A percentile compares a stretch with the other conserved stretches of the same genome.
phyloP scores from a whole-genome alignment of 2,329 filamentous ascomycete species.

The Thelonectria rubi region DNA sequence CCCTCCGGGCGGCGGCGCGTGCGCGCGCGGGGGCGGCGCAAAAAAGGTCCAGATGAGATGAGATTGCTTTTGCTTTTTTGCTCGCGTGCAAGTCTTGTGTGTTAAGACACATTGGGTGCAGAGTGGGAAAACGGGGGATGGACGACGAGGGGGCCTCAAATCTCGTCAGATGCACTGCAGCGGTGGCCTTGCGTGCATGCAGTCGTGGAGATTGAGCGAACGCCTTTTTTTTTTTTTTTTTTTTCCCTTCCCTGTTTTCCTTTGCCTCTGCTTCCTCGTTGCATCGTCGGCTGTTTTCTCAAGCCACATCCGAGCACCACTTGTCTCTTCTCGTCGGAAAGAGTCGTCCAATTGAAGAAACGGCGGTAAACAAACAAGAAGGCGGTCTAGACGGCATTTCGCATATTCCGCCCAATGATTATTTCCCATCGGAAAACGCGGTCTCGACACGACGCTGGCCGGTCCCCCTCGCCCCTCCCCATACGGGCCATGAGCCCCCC shows the following conservation, averaged over 20 bases:
- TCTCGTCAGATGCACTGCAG: slow-evolving; percentile 10
- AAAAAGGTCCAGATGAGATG: neutral
- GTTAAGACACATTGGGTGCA: slow-evolving; percentile 3
- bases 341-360: too few species aligned
- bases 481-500: neutral
- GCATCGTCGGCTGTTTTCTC: neutral
- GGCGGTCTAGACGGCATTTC: neutral
- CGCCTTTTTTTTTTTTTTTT: slow-evolving; percentile 9
- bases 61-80: slow-evolving; percentile 8
- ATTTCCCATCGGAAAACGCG: neutral
- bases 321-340: too few species aligned
- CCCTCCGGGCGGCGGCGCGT: neutral
- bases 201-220: slow-evolving; percentile 20
- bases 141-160: neutral
- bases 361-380: slow-evolving; percentile 13
- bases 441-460: neutral
- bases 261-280: neutral
- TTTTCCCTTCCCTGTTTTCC: neutral
- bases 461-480: neutral
- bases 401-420: neutral
- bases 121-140: neutral
- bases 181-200: slow-evolving; percentile 21
- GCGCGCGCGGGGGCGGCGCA: neutral
- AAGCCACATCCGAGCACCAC: neutral
- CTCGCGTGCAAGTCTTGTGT: slow-evolving; percentile 5